Evolutionary conservation across 768 basidiomycete species (phyloP).

Genomic region (Collybia sordida): DNA sequence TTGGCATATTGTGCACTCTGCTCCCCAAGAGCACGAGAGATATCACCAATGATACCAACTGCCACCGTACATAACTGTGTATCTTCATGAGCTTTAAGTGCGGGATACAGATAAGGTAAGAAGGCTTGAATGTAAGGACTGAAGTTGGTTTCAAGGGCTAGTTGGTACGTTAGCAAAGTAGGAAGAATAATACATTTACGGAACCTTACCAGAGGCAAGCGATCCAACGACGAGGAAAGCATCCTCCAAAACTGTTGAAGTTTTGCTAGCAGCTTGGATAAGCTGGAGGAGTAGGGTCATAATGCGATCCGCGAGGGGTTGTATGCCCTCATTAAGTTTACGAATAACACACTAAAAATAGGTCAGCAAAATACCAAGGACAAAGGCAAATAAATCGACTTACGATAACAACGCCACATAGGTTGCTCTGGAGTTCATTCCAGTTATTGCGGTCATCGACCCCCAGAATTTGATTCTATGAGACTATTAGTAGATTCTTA

Average conservation of each 20-base stretch:
- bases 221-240: conserved; percentile 94
- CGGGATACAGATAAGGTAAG: conserved; percentile 83
- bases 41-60: conserved; percentile 93
- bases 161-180: conserved; percentile 4
- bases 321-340: conserved; percentile 78
- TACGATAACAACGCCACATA: conserved; percentile 88
- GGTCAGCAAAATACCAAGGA: conserved; percentile 4
- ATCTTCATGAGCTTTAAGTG: conserved; percentile 91
- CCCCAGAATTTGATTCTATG: conserved; percentile 89
- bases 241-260: conserved; percentile 93
- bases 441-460: conserved; percentile 97
- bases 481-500: background rate
- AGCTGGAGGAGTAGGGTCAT: conserved; percentile 90
- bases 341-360: conserved; percentile 72
- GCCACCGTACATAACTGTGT: conserved; percentile 94
- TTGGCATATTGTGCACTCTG: conserved; percentile 80
- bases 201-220: conserved; percentile 62
- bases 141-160: conserved; percentile 78
- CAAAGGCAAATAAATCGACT: conserved; percentile 24
- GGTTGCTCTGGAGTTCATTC: conserved; percentile 96
- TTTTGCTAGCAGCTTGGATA: conserved; percentile 85
- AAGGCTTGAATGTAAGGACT: conserved; percentile 83
- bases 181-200: background rate
- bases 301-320: conserved; percentile 88
- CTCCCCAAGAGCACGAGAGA: conserved; percentile 92